Conservation (phyloP, 768 basidiomycete genomes). For the Lentinula aciculospora region DNA sequence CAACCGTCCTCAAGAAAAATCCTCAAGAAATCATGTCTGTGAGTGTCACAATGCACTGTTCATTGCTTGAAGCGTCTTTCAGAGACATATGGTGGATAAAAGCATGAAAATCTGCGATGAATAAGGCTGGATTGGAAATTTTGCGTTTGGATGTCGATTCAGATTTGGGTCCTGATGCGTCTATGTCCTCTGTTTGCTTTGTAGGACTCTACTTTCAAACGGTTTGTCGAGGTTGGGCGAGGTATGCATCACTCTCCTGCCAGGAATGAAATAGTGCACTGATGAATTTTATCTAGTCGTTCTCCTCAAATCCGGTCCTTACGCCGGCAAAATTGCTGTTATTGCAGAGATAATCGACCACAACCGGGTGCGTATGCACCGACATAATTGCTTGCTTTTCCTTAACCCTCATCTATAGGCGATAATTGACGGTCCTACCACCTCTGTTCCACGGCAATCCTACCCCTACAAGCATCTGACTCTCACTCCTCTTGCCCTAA, state of each 20-base stretch:
- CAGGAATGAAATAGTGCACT: slow-evolving; percentile 5
- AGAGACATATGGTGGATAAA: background rate
- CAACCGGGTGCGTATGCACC: slow-evolving; percentile 69
- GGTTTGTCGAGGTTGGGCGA: slow-evolving; percentile 98
- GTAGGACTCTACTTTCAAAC: slow-evolving; percentile 86
- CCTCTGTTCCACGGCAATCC: slow-evolving; percentile 87
- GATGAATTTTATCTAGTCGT: slow-evolving; percentile 51
- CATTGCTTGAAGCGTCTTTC: background rate
- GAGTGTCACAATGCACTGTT: background rate
- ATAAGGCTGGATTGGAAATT: background rate
- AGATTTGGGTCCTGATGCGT: background rate
- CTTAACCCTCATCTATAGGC: slow-evolving; percentile 48
- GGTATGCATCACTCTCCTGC: slow-evolving; percentile 36
- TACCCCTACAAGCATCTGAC: slow-evolving; percentile 90
- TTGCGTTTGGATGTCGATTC: slow-evolving; percentile 1
- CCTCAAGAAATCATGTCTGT: slow-evolving; percentile 5
- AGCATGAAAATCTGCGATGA: background rate
- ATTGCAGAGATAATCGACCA: slow-evolving; percentile 99
- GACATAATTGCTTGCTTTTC: background rate
- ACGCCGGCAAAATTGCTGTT: slow-evolving; percentile 84
- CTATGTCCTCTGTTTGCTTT: background rate
- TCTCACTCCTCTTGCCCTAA: slow-evolving; percentile 81
- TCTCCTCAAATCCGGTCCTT: slow-evolving; percentile 87
- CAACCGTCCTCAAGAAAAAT: background rate
- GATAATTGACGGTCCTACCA: slow-evolving; percentile 90